Evolutionary conservation across 1,139 yeast species (phyloP).

Genomic region (Candida glucosophila): DNA sequence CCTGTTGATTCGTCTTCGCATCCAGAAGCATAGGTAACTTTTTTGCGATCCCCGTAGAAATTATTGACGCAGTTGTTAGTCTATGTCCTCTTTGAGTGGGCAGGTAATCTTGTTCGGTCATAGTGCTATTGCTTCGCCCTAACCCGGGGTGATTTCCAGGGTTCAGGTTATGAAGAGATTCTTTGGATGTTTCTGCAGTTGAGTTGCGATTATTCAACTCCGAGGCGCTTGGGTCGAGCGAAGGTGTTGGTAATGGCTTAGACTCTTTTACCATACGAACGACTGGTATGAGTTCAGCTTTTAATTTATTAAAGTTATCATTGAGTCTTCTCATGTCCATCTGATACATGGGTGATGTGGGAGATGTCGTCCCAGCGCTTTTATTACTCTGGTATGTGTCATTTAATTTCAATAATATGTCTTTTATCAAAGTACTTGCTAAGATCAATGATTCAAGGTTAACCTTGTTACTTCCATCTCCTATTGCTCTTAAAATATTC

Average conservation of each 20-base stretch:
- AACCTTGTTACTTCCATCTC: conserved; percentile 15
- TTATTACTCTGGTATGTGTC: conserved; percentile 9
- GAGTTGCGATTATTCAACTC: conserved; percentile 1
- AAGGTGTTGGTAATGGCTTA: conserved; percentile 53
- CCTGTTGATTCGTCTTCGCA: too few relatives aligned
- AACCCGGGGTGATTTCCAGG: too few relatives aligned
- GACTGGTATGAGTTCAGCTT: conserved; percentile 46
- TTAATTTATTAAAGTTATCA: conserved; percentile 41
- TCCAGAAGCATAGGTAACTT: too few relatives aligned
- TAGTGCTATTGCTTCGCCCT: not conserved
- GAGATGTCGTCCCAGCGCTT: conserved; percentile 11
- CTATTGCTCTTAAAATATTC: not conserved
- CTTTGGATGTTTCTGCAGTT: not conserved
- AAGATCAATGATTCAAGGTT: conserved; percentile 26
- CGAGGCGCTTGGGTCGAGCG: conserved; percentile 27
- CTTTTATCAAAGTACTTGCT: conserved; percentile 27
- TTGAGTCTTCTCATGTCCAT: conserved; percentile 31
- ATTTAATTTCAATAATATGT: conserved; percentile 24
- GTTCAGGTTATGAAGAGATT: not conserved
- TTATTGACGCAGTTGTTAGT: conserved; percentile 30
- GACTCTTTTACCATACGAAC: conserved; percentile 43
- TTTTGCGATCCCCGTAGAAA: conserved; percentile 38
- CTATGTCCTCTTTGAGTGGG: conserved; percentile 11
- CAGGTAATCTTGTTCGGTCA: not conserved
- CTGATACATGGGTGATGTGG: conserved; percentile 14